A percentile compares a stretch with the other conserved stretches of the same genome.
Evolutionary conservation across 2,329 filamentous ascomycete genomes (phyloP).

Genomic region (Epichloe hybrida): DNA sequence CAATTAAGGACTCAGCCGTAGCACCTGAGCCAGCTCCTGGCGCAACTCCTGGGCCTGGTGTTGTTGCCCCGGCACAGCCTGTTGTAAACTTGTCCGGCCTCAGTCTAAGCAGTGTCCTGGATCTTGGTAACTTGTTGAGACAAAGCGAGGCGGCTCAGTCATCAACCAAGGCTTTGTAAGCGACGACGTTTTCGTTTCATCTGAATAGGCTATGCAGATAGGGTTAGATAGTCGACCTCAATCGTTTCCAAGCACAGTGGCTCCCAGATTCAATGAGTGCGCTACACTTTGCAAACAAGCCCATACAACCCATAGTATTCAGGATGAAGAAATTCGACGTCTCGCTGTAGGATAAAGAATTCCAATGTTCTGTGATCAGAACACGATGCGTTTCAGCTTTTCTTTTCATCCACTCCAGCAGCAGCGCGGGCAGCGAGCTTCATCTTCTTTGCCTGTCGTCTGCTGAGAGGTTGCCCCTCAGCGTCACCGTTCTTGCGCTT

Average conservation of each 20-base stretch:
- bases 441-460: slow-evolving; percentile 44
- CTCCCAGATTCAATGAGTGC: not conserved
- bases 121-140: slow-evolving; percentile 27
- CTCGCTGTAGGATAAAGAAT: not conserved
- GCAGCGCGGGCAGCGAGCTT: slow-evolving; percentile 30
- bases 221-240: not conserved
- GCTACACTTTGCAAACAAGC: not conserved
- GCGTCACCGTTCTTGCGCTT: slow-evolving; percentile 32
- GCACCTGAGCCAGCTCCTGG: not conserved
- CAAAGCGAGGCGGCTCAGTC: not conserved
- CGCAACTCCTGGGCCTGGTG: slow-evolving; percentile 6
- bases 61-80: slow-evolving; percentile 9
- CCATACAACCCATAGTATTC: not conserved
- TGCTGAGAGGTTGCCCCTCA: slow-evolving; percentile 27
- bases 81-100: slow-evolving; percentile 27
- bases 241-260: not conserved
- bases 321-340: not conserved
- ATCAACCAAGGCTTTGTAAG: not conserved
- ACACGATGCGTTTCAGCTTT: not conserved
- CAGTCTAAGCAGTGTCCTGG: slow-evolving; percentile 27
- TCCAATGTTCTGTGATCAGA: not conserved
- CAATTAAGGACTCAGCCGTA: slow-evolving; percentile 4
- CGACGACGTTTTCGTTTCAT: not conserved
- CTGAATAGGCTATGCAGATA: not conserved
- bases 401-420: not conserved